Base-by-base conservation (phyloP, 371 early-diverging fungal species). In the Lichtheimia ornata region DNA sequence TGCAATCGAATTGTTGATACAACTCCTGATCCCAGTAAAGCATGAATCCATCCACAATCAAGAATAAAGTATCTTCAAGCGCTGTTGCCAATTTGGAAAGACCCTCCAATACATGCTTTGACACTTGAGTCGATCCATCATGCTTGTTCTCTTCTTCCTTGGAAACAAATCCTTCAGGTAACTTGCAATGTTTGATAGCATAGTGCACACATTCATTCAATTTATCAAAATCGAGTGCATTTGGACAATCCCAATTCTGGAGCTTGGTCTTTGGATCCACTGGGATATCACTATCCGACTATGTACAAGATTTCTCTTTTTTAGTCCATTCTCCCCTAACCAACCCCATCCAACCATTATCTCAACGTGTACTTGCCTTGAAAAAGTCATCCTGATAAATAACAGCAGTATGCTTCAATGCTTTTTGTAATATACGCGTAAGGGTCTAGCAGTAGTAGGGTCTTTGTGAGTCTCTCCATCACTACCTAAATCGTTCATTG, bases 351-450 rank as follows among this genome's bases (percentile, higher is more conserved):
- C 11, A 4, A 2, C 35, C 11, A 35, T 11, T 2, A 35, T 2
- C 9, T 9, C 12, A 53, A 11, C 13, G 47, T 27, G 13, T n/a
- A 28, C 65, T 45, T 72, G 85, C 88, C 65, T 88, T 86, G 75
- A 88, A 95, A 71, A 85, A 93, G 61, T 91, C 86, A 73, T 95
- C 96, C 69, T 95, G 94, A 67, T 92, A 92, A 25, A 94, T 68
- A 18, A 92, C 71, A 9, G 78, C 72, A 14, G 81, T 70, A 35
- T 87, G 80, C 3, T 90, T 85, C 15, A 93, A 64, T 53, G 90
- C 66, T 20, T 79, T 71, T 47, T 68, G 55, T 15, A 91, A 68
- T 22, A 80, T 83, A 22, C 86, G 80, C 0, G 87, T 84, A 1
- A 88, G 65, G 5, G 90, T 88, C 89, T 88, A 69, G 28, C 7